Percentiles rank a stretch among this genome's conserved stretches.
Evolutionary conservation across 306 rosid genomes (phyloP).

Genomic region (Casuarina equisetifolia): DNA sequence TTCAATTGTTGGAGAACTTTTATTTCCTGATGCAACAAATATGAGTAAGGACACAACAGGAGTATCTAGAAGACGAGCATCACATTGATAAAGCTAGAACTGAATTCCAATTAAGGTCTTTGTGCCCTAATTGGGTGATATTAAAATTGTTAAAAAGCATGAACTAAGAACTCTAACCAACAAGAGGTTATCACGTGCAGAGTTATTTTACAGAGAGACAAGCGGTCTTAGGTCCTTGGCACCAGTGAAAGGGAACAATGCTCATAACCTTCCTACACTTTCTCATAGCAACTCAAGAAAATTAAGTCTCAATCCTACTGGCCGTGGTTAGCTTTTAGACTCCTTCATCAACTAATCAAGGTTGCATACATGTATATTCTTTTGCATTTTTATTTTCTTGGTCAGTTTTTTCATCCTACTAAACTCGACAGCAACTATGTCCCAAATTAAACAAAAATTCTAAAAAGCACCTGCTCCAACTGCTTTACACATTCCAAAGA

Average conservation of each 20-base stretch:
- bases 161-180: neutral
- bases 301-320: neutral
- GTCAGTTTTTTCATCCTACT: neutral
- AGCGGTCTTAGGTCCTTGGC: neutral
- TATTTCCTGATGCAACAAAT: constrained; percentile 65
- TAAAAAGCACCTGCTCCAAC: constrained; percentile 70
- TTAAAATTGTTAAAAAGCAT: neutral
- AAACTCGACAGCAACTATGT: neutral
- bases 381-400: neutral
- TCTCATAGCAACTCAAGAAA: neutral
- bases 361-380: neutral
- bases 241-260: neutral
- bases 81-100: neutral
- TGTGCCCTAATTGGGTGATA: neutral
- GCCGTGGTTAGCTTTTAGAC: neutral
- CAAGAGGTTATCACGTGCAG: neutral
- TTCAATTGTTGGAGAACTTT: constrained; percentile 78
- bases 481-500: constrained; percentile 87
- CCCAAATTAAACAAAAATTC: constrained; percentile 17
- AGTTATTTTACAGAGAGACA: neutral
- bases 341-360: neutral
- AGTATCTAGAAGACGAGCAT: neutral
- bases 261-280: neutral
- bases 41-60: constrained; percentile 27
- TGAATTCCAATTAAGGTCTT: neutral